These are phyloP conservation scores for Micractinium conductrix DNA, from an alignment of 139 green algal genomes.

Conservation along the genomic window DNA sequence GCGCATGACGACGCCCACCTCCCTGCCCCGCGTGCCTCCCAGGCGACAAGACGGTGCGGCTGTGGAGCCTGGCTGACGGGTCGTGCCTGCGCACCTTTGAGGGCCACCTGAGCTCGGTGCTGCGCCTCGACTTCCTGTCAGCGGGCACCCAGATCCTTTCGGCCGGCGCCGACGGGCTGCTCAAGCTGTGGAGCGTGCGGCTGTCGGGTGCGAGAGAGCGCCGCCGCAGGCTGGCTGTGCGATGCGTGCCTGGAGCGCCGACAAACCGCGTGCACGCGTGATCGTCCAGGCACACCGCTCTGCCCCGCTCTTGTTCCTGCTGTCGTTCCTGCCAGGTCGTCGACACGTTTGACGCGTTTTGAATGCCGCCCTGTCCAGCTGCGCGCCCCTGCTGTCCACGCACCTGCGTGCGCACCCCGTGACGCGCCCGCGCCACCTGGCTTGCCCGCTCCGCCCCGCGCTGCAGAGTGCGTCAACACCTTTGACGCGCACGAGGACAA, in stretches of 20 bases:
- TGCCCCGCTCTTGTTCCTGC: too few relatives aligned
- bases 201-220: slow-evolving; percentile 19
- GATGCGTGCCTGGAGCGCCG: too few relatives aligned
- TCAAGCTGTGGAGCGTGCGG: slow-evolving; percentile 93
- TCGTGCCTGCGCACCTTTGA: slow-evolving; percentile 92
- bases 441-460: background rate
- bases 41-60: slow-evolving; percentile 85
- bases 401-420: too few relatives aligned
- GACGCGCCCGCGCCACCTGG: too few relatives aligned
- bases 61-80: slow-evolving; percentile 89
- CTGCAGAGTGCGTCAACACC: slow-evolving; percentile 81
- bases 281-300: too few relatives aligned
- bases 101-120: slow-evolving; percentile 88
- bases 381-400: too few relatives aligned
- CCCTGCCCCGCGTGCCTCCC: background rate
- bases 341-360: too few relatives aligned
- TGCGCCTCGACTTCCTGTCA: slow-evolving; percentile 82
- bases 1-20: too few relatives aligned
- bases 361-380: too few relatives aligned
- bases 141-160: slow-evolving; percentile 85
- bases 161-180: slow-evolving; percentile 89
- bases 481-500: slow-evolving; percentile 97
- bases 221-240: too few relatives aligned
- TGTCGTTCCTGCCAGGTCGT: too few relatives aligned
- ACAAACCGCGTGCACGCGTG: too few relatives aligned